These are phyloP conservation scores for Closterium sp. DNA, from an alignment of 139 green algal genomes.

Conservation along the genomic window DNA sequence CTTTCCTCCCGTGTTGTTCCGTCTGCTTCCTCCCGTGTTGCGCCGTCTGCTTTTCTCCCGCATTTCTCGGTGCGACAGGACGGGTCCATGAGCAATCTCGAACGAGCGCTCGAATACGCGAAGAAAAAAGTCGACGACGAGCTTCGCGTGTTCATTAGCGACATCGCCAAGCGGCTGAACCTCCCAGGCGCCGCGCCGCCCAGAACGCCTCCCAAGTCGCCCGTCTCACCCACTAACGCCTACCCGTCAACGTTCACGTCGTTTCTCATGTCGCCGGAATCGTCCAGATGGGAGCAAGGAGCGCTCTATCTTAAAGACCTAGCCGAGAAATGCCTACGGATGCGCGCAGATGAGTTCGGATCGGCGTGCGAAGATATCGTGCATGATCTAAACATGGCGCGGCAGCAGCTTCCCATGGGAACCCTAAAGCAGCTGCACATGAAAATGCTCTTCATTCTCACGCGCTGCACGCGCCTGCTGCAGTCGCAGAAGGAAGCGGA, in stretches of 20 bases:
- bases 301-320: conserved; percentile 15
- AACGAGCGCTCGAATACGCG: not conserved
- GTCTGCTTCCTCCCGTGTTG: not conserved
- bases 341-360: conserved; percentile 33
- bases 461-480: conserved; percentile 44
- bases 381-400: conserved; percentile 21
- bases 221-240: not conserved
- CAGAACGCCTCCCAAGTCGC: not conserved
- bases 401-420: conserved; percentile 14
- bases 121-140: not conserved
- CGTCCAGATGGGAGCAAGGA: conserved; percentile 7
- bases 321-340: conserved; percentile 6
- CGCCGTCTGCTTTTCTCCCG: too few species aligned
- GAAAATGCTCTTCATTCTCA: conserved; percentile 50
- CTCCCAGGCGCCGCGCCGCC: not conserved
- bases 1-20: too few species aligned
- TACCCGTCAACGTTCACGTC: not conserved
- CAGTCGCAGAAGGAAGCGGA: conserved; percentile 29
- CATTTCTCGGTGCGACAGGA: not conserved
- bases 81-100: not conserved
- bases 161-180: not conserved
- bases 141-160: not conserved
- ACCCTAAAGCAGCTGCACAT: conserved; percentile 47
- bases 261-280: not conserved
- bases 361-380: conserved; percentile 35